Conservation (phyloP, 2,329 filamentous ascomycete species). For the Fusarium sp. region DNA sequence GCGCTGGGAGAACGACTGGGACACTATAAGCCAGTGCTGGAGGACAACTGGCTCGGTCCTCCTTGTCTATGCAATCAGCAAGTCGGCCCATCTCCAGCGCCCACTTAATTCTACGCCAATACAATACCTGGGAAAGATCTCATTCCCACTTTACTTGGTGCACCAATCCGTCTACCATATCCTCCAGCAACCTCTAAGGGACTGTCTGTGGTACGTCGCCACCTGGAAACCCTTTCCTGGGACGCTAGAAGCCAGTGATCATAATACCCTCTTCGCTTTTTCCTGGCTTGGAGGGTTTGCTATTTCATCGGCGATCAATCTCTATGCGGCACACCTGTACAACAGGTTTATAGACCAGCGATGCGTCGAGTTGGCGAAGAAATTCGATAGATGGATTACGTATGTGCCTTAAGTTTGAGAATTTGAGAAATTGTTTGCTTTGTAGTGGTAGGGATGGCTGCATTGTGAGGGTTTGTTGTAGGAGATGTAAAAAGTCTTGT, state of each 20-base stretch:
- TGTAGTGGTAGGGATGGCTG: no score
- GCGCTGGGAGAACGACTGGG: constrained; percentile 19
- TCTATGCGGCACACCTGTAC: constrained; percentile 19
- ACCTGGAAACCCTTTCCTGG: constrained; percentile 11
- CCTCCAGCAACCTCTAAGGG: constrained; percentile 9
- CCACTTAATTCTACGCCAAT: constrained; percentile 13
- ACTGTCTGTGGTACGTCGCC: constrained; percentile 11
- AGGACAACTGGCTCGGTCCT: constrained; percentile 20
- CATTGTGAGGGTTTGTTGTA: no score
- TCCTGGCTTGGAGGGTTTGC: constrained; percentile 11
- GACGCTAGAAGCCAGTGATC: constrained; percentile 1
- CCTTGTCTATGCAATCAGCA: constrained; percentile 20
- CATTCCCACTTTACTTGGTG: constrained; percentile 20
- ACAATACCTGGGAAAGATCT: constrained; percentile 21
- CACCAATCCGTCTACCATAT: constrained; percentile 24
- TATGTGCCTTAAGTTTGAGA: no score
- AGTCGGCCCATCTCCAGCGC: constrained; percentile 9
- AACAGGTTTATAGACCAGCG: constrained; percentile 14
- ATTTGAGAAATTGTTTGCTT: no score
- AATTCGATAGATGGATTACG: constrained; percentile 13
- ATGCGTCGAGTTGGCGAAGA: constrained; percentile 16
- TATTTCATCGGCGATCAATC: constrained; percentile 11
- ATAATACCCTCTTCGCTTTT: constrained; percentile 9
- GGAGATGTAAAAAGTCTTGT: no score
- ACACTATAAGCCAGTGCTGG: constrained; percentile 16